phyloP scores from a whole-genome alignment of 1,139 yeast genomes.

The Yamadazyma pseudoaaseri region DNA sequence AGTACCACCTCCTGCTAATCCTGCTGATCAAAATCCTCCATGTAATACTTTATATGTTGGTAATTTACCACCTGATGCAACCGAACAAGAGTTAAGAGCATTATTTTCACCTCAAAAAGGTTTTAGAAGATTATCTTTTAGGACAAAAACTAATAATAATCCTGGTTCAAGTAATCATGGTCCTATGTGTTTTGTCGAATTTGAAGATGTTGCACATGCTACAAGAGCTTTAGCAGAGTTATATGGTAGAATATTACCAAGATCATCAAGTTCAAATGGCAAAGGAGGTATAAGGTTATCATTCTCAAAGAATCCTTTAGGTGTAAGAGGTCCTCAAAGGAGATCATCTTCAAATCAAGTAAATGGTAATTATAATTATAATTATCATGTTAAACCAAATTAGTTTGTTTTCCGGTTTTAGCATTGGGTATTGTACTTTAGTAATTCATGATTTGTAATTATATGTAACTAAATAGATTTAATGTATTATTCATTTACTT shows the following conservation, averaged over 20 bases:
- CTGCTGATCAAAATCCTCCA: slow-evolving; percentile 99
- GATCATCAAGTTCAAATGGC: slow-evolving; percentile 65
- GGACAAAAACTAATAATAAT: slow-evolving; percentile 56
- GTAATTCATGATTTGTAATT: slow-evolving; percentile 12
- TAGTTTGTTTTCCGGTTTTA: background rate
- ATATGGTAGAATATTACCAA: slow-evolving; percentile 80
- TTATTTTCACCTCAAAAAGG: slow-evolving; percentile 89
- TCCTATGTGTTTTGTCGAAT: slow-evolving; percentile 99
- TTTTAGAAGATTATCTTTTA: slow-evolving; percentile 85
- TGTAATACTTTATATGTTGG: slow-evolving; percentile 97
- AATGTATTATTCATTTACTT: slow-evolving; percentile 8
- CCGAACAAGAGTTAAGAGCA: slow-evolving; percentile 87
- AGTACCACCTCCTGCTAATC: slow-evolving; percentile 96
- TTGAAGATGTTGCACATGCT: slow-evolving; percentile 92
- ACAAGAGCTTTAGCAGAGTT: slow-evolving; percentile 90
- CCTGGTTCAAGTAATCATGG: slow-evolving; percentile 65
- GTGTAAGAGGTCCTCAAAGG: slow-evolving; percentile 77
- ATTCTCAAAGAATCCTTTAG: slow-evolving; percentile 93
- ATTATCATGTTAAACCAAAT: slow-evolving; percentile 13
- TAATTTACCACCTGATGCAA: slow-evolving; percentile 94
- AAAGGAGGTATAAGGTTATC: slow-evolving; percentile 95
- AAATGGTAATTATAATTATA: slow-evolving; percentile 13
- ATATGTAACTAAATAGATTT: slow-evolving; percentile 13
- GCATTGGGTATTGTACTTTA: slow-evolving; percentile 12
- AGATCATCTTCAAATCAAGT: slow-evolving; percentile 40